Conservation (phyloP, 495 filamentous ascomycete genomes). For the Echria macrotheca region DNA sequence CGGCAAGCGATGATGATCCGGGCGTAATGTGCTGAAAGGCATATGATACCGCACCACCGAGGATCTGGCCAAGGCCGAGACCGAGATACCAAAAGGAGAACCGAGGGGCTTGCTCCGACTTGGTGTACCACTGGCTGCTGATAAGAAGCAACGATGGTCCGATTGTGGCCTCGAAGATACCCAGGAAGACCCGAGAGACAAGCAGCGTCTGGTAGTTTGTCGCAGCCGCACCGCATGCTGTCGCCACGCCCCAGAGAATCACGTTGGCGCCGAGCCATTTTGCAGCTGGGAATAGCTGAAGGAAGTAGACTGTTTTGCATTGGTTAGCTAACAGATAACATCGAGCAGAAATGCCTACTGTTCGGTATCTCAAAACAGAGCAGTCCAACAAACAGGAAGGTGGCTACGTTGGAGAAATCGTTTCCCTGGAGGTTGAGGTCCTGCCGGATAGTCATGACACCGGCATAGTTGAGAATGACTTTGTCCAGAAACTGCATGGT, state of each 20-base stretch:
- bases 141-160: constrained; percentile 53
- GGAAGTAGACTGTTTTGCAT: constrained; percentile 25
- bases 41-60: constrained; percentile 56
- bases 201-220: constrained; percentile 30
- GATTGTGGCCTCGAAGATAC: constrained; percentile 60
- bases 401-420: constrained; percentile 25
- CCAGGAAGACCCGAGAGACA: constrained; percentile 49
- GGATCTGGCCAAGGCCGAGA: constrained; percentile 55
- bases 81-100: constrained; percentile 62
- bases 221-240: constrained; percentile 32
- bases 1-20: constrained; percentile 34
- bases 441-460: constrained; percentile 20
- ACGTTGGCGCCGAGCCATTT: constrained; percentile 55
- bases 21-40: constrained; percentile 53
- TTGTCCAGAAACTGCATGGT: constrained; percentile 61
- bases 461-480: constrained; percentile 46
- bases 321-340: too few relatives aligned
- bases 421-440: constrained; percentile 23
- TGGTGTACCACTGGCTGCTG: constrained; percentile 55
- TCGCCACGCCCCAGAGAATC: constrained; percentile 41
- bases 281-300: constrained; percentile 50
- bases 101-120: constrained; percentile 53
- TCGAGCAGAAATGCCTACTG: too few relatives aligned
- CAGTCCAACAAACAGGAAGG: constrained; percentile 22
- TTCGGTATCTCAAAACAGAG: constrained; percentile 24